Base-by-base conservation (phyloP, 2,329 filamentous ascomycete genomes). In the Epichloe bromicola region DNA sequence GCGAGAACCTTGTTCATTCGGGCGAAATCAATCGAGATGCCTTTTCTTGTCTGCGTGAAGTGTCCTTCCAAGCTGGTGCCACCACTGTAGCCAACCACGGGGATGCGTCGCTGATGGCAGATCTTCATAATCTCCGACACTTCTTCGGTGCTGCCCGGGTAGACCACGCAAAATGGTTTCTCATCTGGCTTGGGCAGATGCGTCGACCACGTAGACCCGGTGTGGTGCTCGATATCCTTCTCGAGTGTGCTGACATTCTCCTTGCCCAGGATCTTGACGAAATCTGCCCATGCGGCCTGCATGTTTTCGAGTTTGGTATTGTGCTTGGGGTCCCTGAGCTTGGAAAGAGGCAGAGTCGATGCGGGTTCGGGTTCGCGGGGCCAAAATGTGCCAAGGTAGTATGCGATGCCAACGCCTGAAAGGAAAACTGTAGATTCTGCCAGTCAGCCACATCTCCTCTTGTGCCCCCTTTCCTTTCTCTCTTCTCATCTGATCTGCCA, bases 41-140 rank as follows among this genome's bases (percentile, higher is more conserved):
- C 90, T 52, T 87, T 85, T 57, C 82, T 74, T 15, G 88, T 95
- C 2, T 88, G 80, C 1, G 88, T 82, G 66, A 86, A 95, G 66
- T 95, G 88, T 1, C 90, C 90, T 68, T 96, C 90, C 34, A 96
- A 72, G 60, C 85, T 90, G 7, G 90, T 95, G 36, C 90, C 90
- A 42, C 90, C 90, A 52, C 84, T 88, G 69, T 89, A 95, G 3
- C 83, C 85, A 3, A 87, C 90, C 23, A 95, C 88, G 5, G 90
- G 90, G 55, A 96, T 93, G 51, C 76, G 75, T 40, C 90, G 75
- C 61, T 73, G 68, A 65, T 95, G 87, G 70, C 90, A 95, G 51
- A 95, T 71, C 70, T 91, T 90, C 83, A 95, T 91, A 53, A 96
- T 80, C 55, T 76, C 73, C n/a, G 85, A 85, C 8, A 95, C 88